Percentiles rank a stretch among this genome's conserved stretches.
These are phyloP conservation scores for Mycena haematopus DNA, from an alignment of 768 basidiomycete genomes.

Conservation along the genomic window DNA sequence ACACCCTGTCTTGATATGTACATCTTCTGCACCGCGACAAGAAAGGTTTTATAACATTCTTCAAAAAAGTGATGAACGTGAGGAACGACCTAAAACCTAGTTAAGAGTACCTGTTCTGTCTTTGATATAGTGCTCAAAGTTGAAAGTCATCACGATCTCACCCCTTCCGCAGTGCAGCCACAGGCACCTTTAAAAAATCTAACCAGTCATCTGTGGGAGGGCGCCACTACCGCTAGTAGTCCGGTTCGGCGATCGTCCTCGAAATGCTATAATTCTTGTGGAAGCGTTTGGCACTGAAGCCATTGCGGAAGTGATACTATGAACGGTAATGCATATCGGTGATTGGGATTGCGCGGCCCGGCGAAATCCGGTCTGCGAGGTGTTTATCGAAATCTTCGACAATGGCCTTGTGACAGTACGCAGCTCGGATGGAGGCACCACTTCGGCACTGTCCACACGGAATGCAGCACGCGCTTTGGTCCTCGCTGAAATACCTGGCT, in stretches of 20 bases:
- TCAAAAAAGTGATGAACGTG: neutral
- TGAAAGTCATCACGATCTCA: constrained; percentile 13
- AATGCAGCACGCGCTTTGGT: constrained; percentile 22
- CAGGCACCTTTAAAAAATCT: constrained; percentile 8
- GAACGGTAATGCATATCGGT: constrained; percentile 14
- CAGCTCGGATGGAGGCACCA: constrained; percentile 12
- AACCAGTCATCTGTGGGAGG: constrained; percentile 19
- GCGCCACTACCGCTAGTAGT: constrained; percentile 18
- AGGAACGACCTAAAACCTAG: neutral
- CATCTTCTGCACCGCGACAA: neutral
- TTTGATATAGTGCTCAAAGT: constrained; percentile 1
- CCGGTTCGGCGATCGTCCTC: constrained; percentile 7
- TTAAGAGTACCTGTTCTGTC: neutral
- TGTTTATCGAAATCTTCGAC: constrained; percentile 10
- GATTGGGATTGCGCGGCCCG: neutral
- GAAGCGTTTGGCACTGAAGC: neutral
- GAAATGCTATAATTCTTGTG: constrained; percentile 19
- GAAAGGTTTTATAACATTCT: neutral
- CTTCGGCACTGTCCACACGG: constrained; percentile 4
- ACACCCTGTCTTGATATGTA: neutral
- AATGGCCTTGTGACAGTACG: neutral
- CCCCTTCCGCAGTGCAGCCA: constrained; percentile 18
- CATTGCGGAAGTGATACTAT: constrained; percentile 14
- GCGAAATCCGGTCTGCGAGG: neutral
- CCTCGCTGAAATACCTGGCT: constrained; percentile 2